A percentile compares a stretch with the other conserved stretches of the same genome.
phyloP scores from a whole-genome alignment of 257 asterid species.

The Fraxinus cuspidata region DNA sequence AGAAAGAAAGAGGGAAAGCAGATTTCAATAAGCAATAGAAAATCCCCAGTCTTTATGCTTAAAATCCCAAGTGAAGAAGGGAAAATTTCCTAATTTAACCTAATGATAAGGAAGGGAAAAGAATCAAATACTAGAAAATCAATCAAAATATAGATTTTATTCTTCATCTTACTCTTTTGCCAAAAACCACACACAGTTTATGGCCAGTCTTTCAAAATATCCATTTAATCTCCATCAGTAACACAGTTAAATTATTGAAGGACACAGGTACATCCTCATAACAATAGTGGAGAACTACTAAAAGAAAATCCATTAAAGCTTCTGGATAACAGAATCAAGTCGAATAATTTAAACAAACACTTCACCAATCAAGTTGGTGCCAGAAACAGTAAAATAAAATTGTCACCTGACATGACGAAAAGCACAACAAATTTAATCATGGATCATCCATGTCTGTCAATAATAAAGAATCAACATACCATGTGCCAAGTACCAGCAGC shows the following conservation, averaged over 20 bases:
- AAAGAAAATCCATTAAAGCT: neutral
- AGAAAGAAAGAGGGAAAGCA: neutral
- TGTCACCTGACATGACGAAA: conserved; percentile 7
- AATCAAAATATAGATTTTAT: no score
- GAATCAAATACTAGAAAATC: neutral
- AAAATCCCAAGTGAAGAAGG: neutral
- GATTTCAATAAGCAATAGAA: neutral
- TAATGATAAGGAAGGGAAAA: neutral
- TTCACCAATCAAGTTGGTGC: conserved; percentile 2
- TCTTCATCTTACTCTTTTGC: neutral
- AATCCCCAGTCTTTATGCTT: neutral
- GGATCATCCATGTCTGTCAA: conserved; percentile 6
- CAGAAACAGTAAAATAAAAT: neutral
- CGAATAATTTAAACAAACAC: neutral
- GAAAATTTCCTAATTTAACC: neutral
- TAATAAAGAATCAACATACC: neutral
- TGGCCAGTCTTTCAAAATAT: neutral
- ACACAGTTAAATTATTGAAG: conserved; percentile 20
- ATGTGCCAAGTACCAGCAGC: neutral
- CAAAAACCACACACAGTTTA: neutral
- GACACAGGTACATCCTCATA: neutral
- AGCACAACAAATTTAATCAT: conserved; percentile 15
- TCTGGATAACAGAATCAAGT: neutral
- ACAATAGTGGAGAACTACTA: conserved; percentile 13
- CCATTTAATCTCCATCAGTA: neutral